Percentiles rank a stretch among this genome's conserved stretches.
Evolutionary conservation across 805 yeast genomes (phyloP).

Genomic region (Priceomyces carsonii): DNA sequence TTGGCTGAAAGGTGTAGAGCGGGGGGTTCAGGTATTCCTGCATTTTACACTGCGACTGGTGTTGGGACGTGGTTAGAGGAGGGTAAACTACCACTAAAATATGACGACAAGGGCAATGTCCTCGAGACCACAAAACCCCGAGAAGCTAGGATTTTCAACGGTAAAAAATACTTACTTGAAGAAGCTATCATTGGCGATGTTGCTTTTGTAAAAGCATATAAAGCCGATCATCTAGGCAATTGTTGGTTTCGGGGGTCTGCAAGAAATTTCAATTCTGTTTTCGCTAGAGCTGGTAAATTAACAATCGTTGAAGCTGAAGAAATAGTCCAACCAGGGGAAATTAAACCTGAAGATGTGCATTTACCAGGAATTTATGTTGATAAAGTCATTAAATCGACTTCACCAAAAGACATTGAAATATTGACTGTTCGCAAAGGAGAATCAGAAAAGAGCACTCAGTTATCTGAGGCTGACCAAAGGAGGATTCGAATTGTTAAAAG

Average conservation of each 20-base stretch:
- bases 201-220: constrained; percentile 44
- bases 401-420: constrained; percentile 45
- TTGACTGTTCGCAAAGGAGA: constrained; percentile 16
- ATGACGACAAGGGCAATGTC: constrained; percentile 35
- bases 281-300: constrained; percentile 46
- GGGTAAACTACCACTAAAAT: constrained; percentile 47
- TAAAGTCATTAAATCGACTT: constrained; percentile 39
- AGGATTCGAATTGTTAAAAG: constrained; percentile 41
- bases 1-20: constrained; percentile 50
- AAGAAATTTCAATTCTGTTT: constrained; percentile 44
- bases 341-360: constrained; percentile 46
- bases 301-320: constrained; percentile 55
- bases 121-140: constrained; percentile 36
- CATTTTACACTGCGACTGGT: constrained; percentile 51
- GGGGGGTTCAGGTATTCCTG: constrained; percentile 51
- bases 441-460: constrained; percentile 1
- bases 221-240: constrained; percentile 49
- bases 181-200: constrained; percentile 48
- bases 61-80: constrained; percentile 53
- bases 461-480: constrained; percentile 16
- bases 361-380: constrained; percentile 48
- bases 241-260: constrained; percentile 49
- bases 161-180: constrained; percentile 44
- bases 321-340: constrained; percentile 47
- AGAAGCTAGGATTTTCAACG: constrained; percentile 45